A percentile compares a stretch with the other conserved stretches of the same genome.
phyloP scores from a whole-genome alignment of 164 flowering plant species.

The Berberis vulgaris region DNA sequence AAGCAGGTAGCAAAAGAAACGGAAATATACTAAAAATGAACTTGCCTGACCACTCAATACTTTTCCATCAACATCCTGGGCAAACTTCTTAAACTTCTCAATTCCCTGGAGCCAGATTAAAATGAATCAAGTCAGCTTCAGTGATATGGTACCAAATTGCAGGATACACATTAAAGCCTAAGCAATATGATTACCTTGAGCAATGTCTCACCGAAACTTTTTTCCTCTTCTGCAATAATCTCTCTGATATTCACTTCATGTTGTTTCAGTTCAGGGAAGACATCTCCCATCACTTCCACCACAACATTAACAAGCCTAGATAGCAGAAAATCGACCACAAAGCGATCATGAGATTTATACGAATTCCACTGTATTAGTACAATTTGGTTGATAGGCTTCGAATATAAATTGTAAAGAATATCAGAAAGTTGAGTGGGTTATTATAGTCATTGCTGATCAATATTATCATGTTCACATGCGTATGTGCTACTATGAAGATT shows the following conservation, averaged over 20 bases:
- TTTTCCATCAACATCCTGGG: conserved; percentile 73
- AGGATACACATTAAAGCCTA: no score
- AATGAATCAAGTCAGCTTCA: conserved; percentile 3
- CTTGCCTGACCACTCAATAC: conserved; percentile 78
- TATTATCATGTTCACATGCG: no score
- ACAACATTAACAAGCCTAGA: conserved; percentile 72
- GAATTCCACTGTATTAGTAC: not conserved
- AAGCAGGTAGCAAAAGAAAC: not conserved
- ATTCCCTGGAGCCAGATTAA: conserved; percentile 60
- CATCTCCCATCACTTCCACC: conserved; percentile 75
- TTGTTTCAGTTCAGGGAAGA: conserved; percentile 80
- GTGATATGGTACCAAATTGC: not conserved
- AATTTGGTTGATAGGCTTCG: not conserved
- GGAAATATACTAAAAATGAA: not conserved
- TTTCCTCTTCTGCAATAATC: conserved; percentile 72
- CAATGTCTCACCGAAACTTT: conserved; percentile 86
- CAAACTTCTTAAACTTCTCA: conserved; percentile 92
- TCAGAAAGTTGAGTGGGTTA: no score
- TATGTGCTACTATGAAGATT: no score
- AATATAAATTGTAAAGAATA: no score
- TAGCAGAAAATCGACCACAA: not conserved
- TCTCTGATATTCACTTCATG: conserved; percentile 56
- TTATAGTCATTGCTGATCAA: no score
- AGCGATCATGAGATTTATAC: not conserved
- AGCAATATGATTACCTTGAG: conserved; percentile 40